Percentiles rank a stretch among this genome's conserved stretches.
These are phyloP conservation scores for Fragaria iinumae DNA, from an alignment of 306 rosid species.

Conservation along the genomic window DNA sequence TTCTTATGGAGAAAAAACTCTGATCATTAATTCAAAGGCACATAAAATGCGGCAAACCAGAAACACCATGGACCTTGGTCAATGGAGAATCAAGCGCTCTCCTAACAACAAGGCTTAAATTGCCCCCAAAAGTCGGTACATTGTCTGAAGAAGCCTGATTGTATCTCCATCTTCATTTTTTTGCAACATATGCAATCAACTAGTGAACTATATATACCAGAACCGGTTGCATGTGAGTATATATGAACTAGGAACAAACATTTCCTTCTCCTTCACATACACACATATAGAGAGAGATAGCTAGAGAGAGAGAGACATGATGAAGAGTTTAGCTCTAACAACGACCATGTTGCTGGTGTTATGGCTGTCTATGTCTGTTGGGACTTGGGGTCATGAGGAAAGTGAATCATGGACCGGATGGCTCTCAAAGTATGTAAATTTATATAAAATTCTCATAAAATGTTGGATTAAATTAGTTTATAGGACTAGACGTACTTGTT, in stretches of 20 bases:
- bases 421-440: not conserved
- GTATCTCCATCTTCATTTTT: not conserved
- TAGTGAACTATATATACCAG: not conserved
- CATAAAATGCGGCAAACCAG: not conserved
- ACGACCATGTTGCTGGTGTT: not conserved
- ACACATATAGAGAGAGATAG: not conserved
- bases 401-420: not conserved
- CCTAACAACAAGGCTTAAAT: not conserved
- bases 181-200: not conserved
- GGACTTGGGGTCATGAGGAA: not conserved
- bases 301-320: not conserved
- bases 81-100: not conserved
- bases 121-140: not conserved
- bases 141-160: not conserved
- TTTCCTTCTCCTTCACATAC: not conserved
- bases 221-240: not conserved
- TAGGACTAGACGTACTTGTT: too few species aligned
- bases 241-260: not conserved
- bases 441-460: not conserved
- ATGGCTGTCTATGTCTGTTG: slow-evolving; percentile 5
- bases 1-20: not conserved
- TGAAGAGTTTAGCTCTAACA: not conserved
- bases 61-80: not conserved
- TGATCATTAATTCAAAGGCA: not conserved
- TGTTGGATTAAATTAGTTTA: too few species aligned